These are phyloP conservation scores for Boletus huronensis DNA, from an alignment of 768 basidiomycete species.

Conservation along the genomic window DNA sequence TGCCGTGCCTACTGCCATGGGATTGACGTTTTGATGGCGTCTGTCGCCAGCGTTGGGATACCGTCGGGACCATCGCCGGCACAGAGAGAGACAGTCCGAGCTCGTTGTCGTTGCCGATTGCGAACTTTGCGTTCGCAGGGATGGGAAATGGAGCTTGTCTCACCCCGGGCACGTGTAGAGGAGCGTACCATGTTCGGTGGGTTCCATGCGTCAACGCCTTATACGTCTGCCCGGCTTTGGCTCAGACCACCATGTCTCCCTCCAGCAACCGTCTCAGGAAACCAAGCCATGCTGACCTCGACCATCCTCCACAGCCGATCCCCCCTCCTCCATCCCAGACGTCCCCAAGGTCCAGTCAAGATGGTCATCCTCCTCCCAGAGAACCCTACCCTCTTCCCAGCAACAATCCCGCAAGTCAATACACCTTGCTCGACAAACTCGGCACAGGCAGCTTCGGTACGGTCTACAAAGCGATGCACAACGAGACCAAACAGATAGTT, in stretches of 20 bases:
- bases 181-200: constrained; percentile 14
- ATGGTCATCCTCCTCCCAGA: constrained; percentile 31
- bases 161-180: constrained; percentile 27
- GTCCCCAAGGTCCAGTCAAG: constrained; percentile 42
- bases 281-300: constrained; percentile 36
- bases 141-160: constrained; percentile 5
- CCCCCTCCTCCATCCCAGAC: constrained; percentile 42
- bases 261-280: constrained; percentile 37
- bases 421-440: constrained; percentile 91
- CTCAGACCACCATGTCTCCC: constrained; percentile 42
- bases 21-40: background rate
- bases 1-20: constrained; percentile 27
- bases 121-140: background rate
- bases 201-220: constrained; percentile 17
- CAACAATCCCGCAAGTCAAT: constrained; percentile 84
- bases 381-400: constrained; percentile 70
- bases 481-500: constrained; percentile 90
- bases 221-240: constrained; percentile 12
- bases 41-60: background rate
- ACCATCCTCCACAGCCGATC: constrained; percentile 28
- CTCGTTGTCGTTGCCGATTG: background rate
- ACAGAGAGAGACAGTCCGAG: background rate
- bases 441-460: constrained; percentile 96
- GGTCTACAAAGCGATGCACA: constrained; percentile 97
- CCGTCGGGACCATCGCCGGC: background rate